Base-by-base conservation (phyloP, 768 basidiomycete genomes). In the Suillus ampliporus region DNA sequence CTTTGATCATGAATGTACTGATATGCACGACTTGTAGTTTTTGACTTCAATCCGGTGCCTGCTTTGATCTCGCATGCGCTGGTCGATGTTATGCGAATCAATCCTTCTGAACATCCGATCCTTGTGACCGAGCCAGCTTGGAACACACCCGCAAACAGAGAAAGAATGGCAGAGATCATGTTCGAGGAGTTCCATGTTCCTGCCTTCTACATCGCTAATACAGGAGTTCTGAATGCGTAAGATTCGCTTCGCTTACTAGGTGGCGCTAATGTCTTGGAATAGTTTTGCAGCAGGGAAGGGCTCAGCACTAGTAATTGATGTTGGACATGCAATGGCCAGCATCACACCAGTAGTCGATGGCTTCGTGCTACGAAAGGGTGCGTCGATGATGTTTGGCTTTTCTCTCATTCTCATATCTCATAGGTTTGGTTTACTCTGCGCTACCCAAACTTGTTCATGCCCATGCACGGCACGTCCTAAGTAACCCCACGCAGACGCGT, bases 231-330 rank as follows among this genome's bases (percentile, higher is more conserved):
- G 61, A 96, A 93, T 73, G 91, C 97, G 94, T 98, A 76, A 69
- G 71, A 28, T 43, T 26, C 40, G 38, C 35, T 37, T 37, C 66
- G 61, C 43, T 23, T 58, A 2, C 11, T 17, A 17, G 37, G n/a
- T 61, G 14, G 60, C 58, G 60, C 61, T 68, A 53, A 71, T 62
- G 58, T 48, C 56, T 46, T 46, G 5, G 48, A 40, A 31, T 35
- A 98, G 96, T 4, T 99, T 99, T 74, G 94, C 97, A 17, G 91
- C 96, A 58, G 97, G 97, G 34, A 96, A 94, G 72, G 96, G 95
- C 2, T 95, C 97, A n/a, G 96, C 97, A 2, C 82, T 99, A 52
- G 94, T 99, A 2, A 87, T 99, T 46, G 97, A 99, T 69, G 86
- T 99, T 52, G 97, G 97, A 5, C 90, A 94, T 65, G 85, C 91